A percentile compares a stretch with the other conserved stretches of the same genome.
These are phyloP conservation scores for Cystofilobasidium ferigula DNA, from an alignment of 768 basidiomycete genomes.

Conservation along the genomic window DNA sequence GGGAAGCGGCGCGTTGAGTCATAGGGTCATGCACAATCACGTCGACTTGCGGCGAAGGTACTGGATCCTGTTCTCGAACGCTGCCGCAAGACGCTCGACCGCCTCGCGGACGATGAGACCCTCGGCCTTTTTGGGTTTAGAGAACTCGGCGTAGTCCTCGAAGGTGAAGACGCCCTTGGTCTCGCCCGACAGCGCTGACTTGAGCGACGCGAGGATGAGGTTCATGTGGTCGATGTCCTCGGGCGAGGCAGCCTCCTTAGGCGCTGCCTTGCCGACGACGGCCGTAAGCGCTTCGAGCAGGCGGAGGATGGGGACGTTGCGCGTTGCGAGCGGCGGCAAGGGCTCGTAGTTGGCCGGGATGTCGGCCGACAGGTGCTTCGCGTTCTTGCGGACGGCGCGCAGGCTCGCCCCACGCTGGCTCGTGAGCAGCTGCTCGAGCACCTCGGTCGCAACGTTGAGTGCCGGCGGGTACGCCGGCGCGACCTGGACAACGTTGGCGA, in stretches of 20 bases:
- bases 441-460: not conserved
- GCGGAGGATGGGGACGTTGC: not conserved
- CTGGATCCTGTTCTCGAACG: not conserved
- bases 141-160: constrained; percentile 2
- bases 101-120: not conserved
- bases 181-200: not conserved
- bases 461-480: not conserved
- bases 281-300: not conserved
- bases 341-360: not conserved
- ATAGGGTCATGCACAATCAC: too few relatives aligned
- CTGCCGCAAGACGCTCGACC: not conserved
- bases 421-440: not conserved
- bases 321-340: not conserved
- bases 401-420: not conserved
- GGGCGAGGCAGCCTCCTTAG: not conserved
- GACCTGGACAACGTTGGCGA: not conserved
- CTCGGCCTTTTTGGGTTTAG: not conserved
- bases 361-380: not conserved
- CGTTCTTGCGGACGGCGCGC: constrained; percentile 1
- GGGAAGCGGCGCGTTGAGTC: too few relatives aligned
- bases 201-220: not conserved
- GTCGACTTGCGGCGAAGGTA: not conserved
- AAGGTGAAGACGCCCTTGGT: not conserved
- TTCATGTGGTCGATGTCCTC: not conserved
- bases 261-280: not conserved